Evolutionary conservation across 2,329 filamentous ascomycete species (phyloP), one percentile per base, ranked within the genome.

Genomic region (Pseudopyrenochaeta lycopersici): DNA sequence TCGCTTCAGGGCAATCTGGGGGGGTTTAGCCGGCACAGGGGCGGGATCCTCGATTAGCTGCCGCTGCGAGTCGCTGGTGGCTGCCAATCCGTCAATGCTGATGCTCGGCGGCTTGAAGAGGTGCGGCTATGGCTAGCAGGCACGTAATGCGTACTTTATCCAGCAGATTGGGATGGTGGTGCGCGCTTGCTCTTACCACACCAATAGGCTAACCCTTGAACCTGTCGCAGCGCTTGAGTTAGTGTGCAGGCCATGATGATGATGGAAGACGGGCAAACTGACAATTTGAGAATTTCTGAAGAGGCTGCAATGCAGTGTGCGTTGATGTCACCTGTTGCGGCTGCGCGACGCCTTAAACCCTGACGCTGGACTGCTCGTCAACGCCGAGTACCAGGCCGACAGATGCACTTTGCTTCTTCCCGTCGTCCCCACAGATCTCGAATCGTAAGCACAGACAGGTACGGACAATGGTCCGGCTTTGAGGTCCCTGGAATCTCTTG

Each of bases 371-470:
- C 63, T 65, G 66, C 65, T 70, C 62, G 69, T 66, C 65, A 58
- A 62, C 54, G 56, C 60, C 52, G 60, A 56, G 59, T 60, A 45
- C 52, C 52, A 66, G 66, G 54, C 63, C 67, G 58, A 58, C 52
- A 50, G 52, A 62, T 66, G 66, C 64, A 56, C 70, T 73, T 73
- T 73, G 70, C 70, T 75, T 71, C 67, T 72, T 75, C 64, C 70
- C 68, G 64, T 52, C 46, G 67, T 67, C 72, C 69, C 67, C 72
- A 71, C 69, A 73, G 70, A 74, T 72, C 67, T 73, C 60, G 58
- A 70, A 68, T 68, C 64, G 55, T 58, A 49, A 66, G 70, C 69
- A 72, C 71, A 64, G 70, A 70, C 71, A 71, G 65, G 64, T 59
- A 65, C 62, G 56, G 56, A 51, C 45, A 49, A 49, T 54, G 57